Conservation (phyloP, 75 land plant genomes). For the Picea sitchensis region DNA sequence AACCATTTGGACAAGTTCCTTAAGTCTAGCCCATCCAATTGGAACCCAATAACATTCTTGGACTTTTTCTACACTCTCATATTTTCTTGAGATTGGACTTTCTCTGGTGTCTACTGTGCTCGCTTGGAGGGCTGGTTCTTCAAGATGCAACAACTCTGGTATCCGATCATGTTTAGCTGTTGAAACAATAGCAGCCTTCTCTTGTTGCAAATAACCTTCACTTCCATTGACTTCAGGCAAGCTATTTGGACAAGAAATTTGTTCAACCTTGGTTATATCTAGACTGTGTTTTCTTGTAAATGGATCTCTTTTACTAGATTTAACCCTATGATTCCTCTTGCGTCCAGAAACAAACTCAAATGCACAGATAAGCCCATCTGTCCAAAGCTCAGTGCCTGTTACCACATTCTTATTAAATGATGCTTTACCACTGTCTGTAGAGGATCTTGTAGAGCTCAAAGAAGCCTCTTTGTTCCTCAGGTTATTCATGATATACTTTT, state of each 20-base stretch:
- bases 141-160: constrained; percentile 13
- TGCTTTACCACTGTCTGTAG: background rate
- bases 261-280: constrained; percentile 4
- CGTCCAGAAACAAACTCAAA: constrained; percentile 60
- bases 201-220: constrained; percentile 11
- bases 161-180: background rate
- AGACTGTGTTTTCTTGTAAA: background rate
- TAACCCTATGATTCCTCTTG: constrained; percentile 17
- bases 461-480: background rate
- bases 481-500: background rate
- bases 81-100: background rate
- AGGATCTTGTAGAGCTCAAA: background rate
- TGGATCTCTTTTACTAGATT: background rate
- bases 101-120: background rate
- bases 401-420: constrained; percentile 18
- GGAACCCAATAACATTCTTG: constrained; percentile 69
- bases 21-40: constrained; percentile 85
- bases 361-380: constrained; percentile 86
- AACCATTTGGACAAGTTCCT: constrained; percentile 68
- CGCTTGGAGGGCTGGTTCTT: background rate
- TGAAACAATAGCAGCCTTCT: background rate
- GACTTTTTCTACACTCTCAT: background rate
- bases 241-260: background rate
- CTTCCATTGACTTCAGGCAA: background rate
- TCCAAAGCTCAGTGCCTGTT: constrained; percentile 61